phyloP scores from a whole-genome alignment of 2,329 filamentous ascomycete species.

The Fusarium floridanum region DNA sequence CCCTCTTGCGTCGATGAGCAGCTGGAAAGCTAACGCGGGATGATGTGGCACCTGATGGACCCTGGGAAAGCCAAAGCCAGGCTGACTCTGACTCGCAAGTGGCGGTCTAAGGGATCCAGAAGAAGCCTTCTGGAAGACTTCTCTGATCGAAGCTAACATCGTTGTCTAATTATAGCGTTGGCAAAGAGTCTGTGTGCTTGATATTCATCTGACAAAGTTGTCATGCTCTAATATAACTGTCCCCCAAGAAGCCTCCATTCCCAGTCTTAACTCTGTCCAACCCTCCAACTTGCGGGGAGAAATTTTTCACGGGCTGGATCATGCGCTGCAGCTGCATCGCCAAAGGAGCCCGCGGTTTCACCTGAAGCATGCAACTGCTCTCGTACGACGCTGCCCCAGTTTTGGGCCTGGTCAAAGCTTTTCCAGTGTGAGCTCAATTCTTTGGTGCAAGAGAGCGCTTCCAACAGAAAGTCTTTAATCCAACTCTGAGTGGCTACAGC shows the following conservation, averaged over 20 bases:
- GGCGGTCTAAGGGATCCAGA: constrained; percentile 22
- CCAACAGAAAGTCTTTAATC: neutral
- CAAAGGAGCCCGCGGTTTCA: constrained; percentile 37
- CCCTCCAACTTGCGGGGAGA: constrained; percentile 1
- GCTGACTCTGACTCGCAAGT: constrained; percentile 26
- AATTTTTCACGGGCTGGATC: neutral
- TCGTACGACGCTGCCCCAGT: constrained; percentile 24
- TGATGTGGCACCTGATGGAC: constrained; percentile 22
- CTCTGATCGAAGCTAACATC: neutral
- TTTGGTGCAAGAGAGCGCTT: constrained; percentile 12
- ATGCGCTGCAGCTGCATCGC: constrained; percentile 19
- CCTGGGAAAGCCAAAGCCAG: constrained; percentile 10
- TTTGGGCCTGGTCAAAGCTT: constrained; percentile 25
- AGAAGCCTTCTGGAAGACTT: constrained; percentile 28
- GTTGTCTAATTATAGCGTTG: neutral
- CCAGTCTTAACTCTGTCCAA: neutral
- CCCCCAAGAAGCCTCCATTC: neutral
- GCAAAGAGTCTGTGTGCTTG: neutral
- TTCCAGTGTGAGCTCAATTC: constrained; percentile 16
- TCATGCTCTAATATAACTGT: neutral
- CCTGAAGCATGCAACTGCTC: constrained; percentile 22
- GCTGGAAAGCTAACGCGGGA: constrained; percentile 19
- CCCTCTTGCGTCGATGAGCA: neutral
- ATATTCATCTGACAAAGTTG: neutral
- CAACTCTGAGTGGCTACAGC: neutral